Percentiles rank a stretch among this genome's conserved stretches.
These are phyloP conservation scores for Mycosarcoma maydis DNA, from an alignment of 1,284 basidiomycete species.

Conservation along the genomic window DNA sequence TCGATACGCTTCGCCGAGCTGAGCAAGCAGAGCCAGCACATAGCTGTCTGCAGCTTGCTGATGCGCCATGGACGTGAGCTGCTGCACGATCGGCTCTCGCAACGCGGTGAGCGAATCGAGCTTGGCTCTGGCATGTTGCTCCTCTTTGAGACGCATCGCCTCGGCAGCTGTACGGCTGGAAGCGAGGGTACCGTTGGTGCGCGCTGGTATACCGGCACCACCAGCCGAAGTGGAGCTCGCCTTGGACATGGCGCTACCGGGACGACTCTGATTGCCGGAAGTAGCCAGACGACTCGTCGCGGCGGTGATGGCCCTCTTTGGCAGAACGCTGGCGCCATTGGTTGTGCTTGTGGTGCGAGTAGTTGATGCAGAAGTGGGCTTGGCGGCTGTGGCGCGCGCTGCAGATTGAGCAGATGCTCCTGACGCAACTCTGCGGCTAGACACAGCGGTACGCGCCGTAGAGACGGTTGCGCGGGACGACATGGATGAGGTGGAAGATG, in stretches of 20 bases:
- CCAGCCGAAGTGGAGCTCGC: conserved; percentile 27
- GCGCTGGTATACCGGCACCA: conserved; percentile 7
- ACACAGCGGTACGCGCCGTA: conserved; percentile 37
- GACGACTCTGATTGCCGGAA: conserved; percentile 22
- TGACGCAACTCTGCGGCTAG: conserved; percentile 16
- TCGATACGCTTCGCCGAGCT: conserved; percentile 57
- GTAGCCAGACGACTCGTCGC: conserved; percentile 9
- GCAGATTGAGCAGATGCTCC: conserved; percentile 17
- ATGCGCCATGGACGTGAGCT: conserved; percentile 21
- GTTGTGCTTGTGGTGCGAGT: conserved; percentile 3
- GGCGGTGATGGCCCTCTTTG: conserved; percentile 7
- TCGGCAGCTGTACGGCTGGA: conserved; percentile 34
- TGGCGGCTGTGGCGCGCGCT: conserved; percentile 6
- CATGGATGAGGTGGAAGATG: conserved; percentile 23
- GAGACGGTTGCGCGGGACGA: conserved; percentile 33
- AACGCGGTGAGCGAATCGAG: conserved; percentile 17
- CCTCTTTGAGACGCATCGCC: conserved; percentile 38
- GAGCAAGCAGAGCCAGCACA: conserved; percentile 37
- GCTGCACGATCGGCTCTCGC: conserved; percentile 21
- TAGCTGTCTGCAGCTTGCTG: conserved; percentile 41
- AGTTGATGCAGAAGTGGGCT: conserved; percentile 5
- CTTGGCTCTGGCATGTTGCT: conserved; percentile 17
- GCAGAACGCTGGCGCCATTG: conserved; percentile 7
- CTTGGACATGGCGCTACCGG: conserved; percentile 43
- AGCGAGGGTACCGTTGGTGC: conserved; percentile 19